Evolutionary conservation across 805 yeast species (phyloP).

Genomic region (Lipomyces starkeyi): DNA sequence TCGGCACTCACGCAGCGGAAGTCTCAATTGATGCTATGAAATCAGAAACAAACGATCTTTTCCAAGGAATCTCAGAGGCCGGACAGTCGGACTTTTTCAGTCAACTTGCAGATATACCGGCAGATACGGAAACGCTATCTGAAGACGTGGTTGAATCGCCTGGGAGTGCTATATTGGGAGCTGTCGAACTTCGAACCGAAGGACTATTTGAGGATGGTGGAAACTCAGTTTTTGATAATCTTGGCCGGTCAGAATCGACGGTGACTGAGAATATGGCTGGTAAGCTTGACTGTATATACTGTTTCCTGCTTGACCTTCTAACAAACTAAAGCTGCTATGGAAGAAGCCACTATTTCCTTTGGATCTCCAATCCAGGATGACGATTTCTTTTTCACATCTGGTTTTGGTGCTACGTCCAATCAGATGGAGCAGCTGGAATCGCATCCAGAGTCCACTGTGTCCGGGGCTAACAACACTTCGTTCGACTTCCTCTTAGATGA

Average conservation of each 20-base stretch:
- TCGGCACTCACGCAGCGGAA: neutral
- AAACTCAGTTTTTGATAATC: neutral
- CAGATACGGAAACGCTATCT: neutral
- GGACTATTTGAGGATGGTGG: neutral
- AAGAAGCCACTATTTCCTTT: neutral
- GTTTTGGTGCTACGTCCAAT: neutral
- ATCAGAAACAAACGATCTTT: neutral
- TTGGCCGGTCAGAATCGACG: neutral
- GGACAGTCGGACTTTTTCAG: neutral
- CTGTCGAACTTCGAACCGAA: neutral
- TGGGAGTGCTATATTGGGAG: neutral
- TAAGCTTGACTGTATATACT: neutral
- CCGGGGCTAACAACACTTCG: conserved; percentile 7
- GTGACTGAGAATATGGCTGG: neutral
- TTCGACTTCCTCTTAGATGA: conserved; percentile 36
- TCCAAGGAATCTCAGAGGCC: neutral
- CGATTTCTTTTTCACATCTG: conserved; percentile 17
- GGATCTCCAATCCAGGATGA: conserved; percentile 8
- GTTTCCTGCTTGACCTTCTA: neutral
- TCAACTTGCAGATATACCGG: neutral
- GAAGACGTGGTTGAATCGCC: neutral
- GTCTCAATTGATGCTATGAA: neutral
- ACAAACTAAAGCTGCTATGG: neutral
- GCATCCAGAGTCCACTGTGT: neutral
- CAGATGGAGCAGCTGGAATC: neutral